Percentiles rank a stretch among this genome's conserved stretches.
These are phyloP conservation scores for Paraurostyla sp. DNA, from an alignment of 73 alveolate genomes.

Conservation along the genomic window DNA sequence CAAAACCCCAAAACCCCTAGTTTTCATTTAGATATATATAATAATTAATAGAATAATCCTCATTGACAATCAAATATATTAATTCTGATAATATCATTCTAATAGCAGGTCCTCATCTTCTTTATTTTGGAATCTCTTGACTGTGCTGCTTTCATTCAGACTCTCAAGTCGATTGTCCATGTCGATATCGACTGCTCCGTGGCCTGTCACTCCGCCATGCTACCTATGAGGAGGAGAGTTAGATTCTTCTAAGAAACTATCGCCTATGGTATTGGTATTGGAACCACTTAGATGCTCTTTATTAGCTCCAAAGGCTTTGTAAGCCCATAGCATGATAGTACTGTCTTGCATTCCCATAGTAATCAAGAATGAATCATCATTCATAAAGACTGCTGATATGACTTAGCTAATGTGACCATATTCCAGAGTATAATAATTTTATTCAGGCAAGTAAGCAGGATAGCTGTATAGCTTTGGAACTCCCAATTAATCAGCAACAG, in stretches of 20 bases:
- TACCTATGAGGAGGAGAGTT: neutral
- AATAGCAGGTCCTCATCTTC: neutral
- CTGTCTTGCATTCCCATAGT: neutral
- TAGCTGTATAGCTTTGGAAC: slow-evolving; percentile 25
- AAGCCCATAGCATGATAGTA: slow-evolving; percentile 23
- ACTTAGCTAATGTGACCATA: slow-evolving; percentile 5
- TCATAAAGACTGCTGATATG: neutral
- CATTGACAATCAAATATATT: neutral
- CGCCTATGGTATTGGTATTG: neutral
- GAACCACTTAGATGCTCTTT: neutral
- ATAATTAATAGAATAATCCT: neutral
- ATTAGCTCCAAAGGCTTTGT: slow-evolving; percentile 26
- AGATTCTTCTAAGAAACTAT: neutral
- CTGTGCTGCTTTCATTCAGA: neutral
- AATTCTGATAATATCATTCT: neutral
- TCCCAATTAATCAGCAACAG: slow-evolving; percentile 22
- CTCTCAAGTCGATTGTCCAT: neutral
- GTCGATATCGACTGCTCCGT: neutral
- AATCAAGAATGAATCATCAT: slow-evolving; percentile 1
- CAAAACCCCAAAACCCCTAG: slow-evolving; percentile 30
- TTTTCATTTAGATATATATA: neutral
- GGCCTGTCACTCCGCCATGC: neutral
- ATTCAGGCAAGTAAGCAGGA: slow-evolving; percentile 10
- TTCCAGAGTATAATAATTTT: neutral
- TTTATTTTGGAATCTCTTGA: neutral